Conservation (phyloP, 257 asterid genomes). For the Marsdenia floribunda region DNA sequence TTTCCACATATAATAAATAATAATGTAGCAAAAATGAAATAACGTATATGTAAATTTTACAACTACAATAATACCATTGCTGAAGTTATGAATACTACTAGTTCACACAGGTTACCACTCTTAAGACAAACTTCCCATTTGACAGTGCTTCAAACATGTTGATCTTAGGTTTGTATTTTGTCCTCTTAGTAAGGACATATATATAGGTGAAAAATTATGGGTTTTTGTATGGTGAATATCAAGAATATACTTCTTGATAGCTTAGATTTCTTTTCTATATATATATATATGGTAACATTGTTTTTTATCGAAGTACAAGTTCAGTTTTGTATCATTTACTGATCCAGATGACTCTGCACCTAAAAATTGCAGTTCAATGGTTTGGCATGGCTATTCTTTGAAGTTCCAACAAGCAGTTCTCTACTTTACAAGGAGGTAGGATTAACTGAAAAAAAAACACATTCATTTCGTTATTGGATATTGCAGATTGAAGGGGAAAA, state of each 20-base stretch:
- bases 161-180: neutral
- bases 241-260: no score
- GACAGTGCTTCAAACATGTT: no score
- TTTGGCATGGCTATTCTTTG: conserved; percentile 96
- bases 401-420: conserved; percentile 96
- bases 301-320: neutral
- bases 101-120: neutral
- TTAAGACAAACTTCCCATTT: no score
- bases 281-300: no score
- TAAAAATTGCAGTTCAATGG: conserved; percentile 74
- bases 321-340: neutral
- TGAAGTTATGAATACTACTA: neutral
- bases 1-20: no score
- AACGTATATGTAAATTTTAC: neutral
- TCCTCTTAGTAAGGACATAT: neutral
- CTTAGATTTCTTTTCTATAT: no score
- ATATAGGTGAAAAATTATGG: no score
- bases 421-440: conserved; percentile 91
- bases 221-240: no score
- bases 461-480: no score
- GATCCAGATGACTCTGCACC: neutral
- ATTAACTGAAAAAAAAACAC: neutral
- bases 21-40: no score
- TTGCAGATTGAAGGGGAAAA: no score
- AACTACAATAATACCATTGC: neutral